A percentile compares a stretch with the other conserved stretches of the same genome.
Conservation (phyloP, 2,329 filamentous ascomycete species). For the Allantophomopsis cytisporea region DNA sequence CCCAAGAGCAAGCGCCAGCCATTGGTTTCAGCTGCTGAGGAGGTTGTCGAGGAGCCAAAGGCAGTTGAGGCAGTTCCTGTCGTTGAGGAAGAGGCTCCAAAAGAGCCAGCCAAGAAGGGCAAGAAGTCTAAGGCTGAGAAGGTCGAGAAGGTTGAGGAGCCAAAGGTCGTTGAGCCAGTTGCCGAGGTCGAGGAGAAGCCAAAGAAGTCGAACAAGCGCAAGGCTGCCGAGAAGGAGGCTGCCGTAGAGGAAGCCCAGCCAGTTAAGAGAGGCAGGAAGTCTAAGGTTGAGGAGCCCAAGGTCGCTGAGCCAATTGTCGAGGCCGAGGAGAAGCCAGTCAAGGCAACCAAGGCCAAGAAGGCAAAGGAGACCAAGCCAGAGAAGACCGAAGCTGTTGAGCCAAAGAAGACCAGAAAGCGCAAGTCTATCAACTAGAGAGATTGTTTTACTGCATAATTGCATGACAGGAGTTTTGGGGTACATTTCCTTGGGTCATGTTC, state of each 20-base stretch:
- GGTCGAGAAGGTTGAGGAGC: constrained; percentile 1
- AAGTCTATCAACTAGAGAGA: constrained; percentile 1
- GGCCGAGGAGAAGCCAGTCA: constrained; percentile 1
- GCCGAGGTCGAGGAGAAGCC: neutral
- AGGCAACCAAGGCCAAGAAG: constrained; percentile 19
- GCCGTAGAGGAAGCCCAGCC: neutral
- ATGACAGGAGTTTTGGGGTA: no score
- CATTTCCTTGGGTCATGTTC: no score
- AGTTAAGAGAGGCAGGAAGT: constrained; percentile 5
- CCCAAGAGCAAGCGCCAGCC: constrained; percentile 22
- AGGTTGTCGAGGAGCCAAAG: constrained; percentile 9
- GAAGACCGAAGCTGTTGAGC: no score
- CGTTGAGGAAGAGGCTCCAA: constrained; percentile 5
- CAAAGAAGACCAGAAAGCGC: neutral
- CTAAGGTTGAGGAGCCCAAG: constrained; percentile 6
- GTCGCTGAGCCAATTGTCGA: neutral
- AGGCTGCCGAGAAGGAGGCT: constrained; percentile 1
- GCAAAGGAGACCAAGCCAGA: constrained; percentile 20
- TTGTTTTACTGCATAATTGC: no score
- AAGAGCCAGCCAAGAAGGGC: constrained; percentile 16
- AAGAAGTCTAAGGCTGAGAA: constrained; percentile 14
- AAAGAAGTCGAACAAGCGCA: neutral
- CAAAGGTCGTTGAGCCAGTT: constrained; percentile 4
- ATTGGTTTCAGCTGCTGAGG: constrained; percentile 8
- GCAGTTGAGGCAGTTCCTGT: constrained; percentile 18